Percentiles rank a stretch among this genome's conserved stretches.
These are phyloP conservation scores for Cardamine resedifolia DNA, from an alignment of 345 rosid genomes.

Conservation along the genomic window DNA sequence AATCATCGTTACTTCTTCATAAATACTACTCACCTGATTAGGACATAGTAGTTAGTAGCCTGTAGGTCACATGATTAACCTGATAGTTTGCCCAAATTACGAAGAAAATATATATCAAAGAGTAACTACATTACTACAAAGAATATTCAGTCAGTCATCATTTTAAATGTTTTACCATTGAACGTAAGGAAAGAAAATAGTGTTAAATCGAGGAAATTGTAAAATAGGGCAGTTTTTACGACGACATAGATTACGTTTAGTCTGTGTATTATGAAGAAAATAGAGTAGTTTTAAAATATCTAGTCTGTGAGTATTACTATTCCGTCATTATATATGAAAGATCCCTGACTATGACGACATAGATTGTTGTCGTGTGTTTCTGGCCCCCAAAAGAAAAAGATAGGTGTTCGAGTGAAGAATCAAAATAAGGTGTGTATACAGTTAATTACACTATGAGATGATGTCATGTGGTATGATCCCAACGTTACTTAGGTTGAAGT, in stretches of 20 bases:
- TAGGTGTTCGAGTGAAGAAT: not conserved
- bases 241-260: no score
- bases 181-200: no score
- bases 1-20: no score
- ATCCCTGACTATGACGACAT: slow-evolving; percentile 22
- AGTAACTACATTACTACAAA: not conserved
- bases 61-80: not conserved
- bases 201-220: no score
- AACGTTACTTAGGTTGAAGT: slow-evolving; percentile 23
- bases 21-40: no score
- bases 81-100: not conserved
- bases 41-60: not conserved
- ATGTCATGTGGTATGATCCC: slow-evolving; percentile 26
- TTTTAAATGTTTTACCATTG: not conserved
- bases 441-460: not conserved
- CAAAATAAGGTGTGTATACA: not conserved
- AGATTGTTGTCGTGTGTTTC: slow-evolving; percentile 15
- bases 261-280: no score
- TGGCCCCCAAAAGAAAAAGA: not conserved
- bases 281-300: no score
- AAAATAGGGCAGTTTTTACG: no score
- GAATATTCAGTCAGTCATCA: not conserved
- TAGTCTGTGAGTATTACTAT: no score
- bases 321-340: not conserved
- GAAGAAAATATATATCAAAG: not conserved